Evolutionary conservation across 768 basidiomycete species (phyloP).

Genomic region (Suillus luteus): DNA sequence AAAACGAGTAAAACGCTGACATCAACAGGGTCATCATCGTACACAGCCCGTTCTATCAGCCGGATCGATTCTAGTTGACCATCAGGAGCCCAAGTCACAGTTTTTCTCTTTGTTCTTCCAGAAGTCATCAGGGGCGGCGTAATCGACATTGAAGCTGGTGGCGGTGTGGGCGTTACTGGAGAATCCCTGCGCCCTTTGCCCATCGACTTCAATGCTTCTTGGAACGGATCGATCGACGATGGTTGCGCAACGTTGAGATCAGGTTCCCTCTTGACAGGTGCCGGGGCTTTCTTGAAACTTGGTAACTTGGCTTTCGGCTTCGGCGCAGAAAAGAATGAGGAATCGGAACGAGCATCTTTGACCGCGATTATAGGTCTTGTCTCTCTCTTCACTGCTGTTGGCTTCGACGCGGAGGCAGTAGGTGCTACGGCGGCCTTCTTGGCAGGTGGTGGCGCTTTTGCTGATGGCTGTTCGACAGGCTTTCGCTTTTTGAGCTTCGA

Average conservation of each 20-base stretch:
- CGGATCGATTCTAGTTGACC: conserved; percentile 72
- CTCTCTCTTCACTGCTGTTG: conserved; percentile 61
- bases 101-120: conserved; percentile 68
- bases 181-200: conserved; percentile 61
- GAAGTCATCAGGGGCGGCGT: conserved; percentile 40
- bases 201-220: conserved; percentile 80
- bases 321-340: conserved; percentile 86
- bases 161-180: conserved; percentile 61
- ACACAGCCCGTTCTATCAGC: conserved; percentile 82
- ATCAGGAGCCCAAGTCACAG: conserved; percentile 79
- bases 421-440: conserved; percentile 63
- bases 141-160: conserved; percentile 35
- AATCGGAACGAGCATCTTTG: conserved; percentile 83
- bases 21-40: conserved; percentile 87
- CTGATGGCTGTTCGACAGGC: conserved; percentile 49
- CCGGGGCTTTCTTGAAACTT: conserved; percentile 80
- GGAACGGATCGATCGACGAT: conserved; percentile 77
- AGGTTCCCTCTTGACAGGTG: conserved; percentile 49
- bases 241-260: conserved; percentile 71
- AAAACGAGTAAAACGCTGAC: conserved; percentile 61
- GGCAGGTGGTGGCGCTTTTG: conserved; percentile 52
- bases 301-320: conserved; percentile 84
- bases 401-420: conserved; percentile 24
- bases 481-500: conserved; percentile 76
- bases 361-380: conserved; percentile 39